A percentile compares a stretch with the other conserved stretches of the same genome.
Conservation (phyloP, 257 asterid species). For the Salvia miltiorrhiza region DNA sequence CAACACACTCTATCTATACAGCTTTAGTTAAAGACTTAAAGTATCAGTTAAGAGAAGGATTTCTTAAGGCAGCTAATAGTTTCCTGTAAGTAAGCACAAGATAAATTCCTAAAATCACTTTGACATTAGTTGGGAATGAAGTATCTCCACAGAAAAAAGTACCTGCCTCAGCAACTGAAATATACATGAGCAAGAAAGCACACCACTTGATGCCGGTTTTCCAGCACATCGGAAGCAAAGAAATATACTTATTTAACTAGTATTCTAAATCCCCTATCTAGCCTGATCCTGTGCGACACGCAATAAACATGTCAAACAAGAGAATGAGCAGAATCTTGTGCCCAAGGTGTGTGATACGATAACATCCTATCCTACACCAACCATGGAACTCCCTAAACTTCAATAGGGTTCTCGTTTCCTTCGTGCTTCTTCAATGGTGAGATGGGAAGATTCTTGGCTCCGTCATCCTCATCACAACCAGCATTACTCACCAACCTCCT, state of each 20-base stretch:
- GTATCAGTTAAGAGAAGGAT: background rate
- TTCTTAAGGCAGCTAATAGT: constrained; percentile 12
- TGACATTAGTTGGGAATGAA: constrained; percentile 36
- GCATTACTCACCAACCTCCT: constrained; percentile 40
- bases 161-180: constrained; percentile 40
- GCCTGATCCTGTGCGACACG: no score
- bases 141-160: constrained; percentile 31
- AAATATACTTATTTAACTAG: constrained; percentile 50
- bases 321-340: no score
- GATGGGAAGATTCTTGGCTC: constrained; percentile 23
- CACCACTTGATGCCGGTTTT: constrained; percentile 36
- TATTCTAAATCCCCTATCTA: constrained; percentile 32
- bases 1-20: background rate
- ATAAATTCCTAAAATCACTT: constrained; percentile 31
- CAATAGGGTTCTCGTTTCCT: constrained; percentile 43
- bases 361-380: no score
- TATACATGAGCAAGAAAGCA: constrained; percentile 50
- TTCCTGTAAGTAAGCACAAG: background rate
- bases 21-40: background rate
- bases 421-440: constrained; percentile 42
- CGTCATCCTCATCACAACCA: constrained; percentile 46
- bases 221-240: constrained; percentile 36
- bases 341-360: no score
- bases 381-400: constrained; percentile 27
- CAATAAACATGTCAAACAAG: background rate